Evolutionary conservation across 2,329 filamentous ascomycete species (phyloP).

Genomic region (Colletotrichum sojae): DNA sequence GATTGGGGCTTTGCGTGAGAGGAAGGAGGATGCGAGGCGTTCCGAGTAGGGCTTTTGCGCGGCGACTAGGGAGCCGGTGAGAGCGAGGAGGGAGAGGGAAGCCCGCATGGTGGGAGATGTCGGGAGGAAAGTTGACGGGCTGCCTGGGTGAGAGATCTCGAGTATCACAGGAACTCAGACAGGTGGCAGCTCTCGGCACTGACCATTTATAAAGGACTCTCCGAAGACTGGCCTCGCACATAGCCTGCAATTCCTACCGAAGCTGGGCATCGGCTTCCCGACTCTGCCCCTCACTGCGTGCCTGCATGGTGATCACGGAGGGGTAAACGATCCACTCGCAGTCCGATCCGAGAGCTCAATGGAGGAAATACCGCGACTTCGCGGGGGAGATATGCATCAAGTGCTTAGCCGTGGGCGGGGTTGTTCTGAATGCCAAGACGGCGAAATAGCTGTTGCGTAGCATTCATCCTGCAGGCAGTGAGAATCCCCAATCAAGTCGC

Average conservation of each 20-base stretch:
- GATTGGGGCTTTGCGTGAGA: slow-evolving; percentile 20
- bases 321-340: slow-evolving; percentile 1
- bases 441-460: slow-evolving; percentile 11
- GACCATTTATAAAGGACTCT: background rate
- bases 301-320: slow-evolving; percentile 1
- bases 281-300: background rate
- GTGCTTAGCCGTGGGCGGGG: background rate
- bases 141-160: no score
- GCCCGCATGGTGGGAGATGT: slow-evolving; percentile 1
- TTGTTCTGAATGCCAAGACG: slow-evolving; percentile 26
- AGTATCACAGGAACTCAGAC: no score
- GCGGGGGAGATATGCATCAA: background rate
- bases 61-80: background rate
- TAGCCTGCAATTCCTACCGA: background rate
- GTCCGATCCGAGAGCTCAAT: background rate
- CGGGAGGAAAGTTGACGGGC: background rate
- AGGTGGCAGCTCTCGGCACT: background rate
- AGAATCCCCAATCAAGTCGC: background rate
- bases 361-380: slow-evolving; percentile 18
- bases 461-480: background rate
- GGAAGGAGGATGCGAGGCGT: slow-evolving; percentile 35
- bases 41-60: slow-evolving; percentile 21
- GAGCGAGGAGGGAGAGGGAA: background rate
- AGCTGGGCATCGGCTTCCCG: background rate
- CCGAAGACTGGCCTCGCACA: background rate